Evolutionary conservation across 306 rosid species (phyloP).

Genomic region (Sindora glabra): DNA sequence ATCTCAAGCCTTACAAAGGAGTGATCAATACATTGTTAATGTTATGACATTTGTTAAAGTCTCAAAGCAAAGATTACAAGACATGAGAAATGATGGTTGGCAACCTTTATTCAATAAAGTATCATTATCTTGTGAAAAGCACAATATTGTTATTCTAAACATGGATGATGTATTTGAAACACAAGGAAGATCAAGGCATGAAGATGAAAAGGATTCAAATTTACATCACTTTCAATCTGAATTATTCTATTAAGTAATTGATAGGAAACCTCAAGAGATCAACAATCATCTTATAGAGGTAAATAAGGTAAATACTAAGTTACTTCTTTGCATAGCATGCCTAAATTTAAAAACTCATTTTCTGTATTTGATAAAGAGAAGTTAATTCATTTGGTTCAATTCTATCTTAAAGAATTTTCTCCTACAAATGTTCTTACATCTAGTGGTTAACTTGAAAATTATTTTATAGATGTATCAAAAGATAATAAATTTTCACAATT

Average conservation of each 20-base stretch:
- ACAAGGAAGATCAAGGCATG: background rate
- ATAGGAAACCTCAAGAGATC: conserved; percentile 4
- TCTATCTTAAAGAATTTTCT: no score
- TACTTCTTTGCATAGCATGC: conserved; percentile 2
- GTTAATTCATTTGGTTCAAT: background rate
- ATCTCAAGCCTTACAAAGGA: background rate
- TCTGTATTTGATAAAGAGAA: background rate
- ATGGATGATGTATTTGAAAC: background rate
- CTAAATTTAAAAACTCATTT: background rate
- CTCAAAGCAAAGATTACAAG: no score
- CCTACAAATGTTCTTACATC: no score
- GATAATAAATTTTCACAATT: no score
- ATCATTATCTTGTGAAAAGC: background rate
- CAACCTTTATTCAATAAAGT: background rate
- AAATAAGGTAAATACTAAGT: background rate
- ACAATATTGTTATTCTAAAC: background rate
- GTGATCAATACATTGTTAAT: background rate
- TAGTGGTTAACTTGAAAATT: no score
- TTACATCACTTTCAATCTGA: background rate
- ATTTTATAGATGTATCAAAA: no score
- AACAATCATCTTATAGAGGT: background rate
- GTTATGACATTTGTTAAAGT: no score
- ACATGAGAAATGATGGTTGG: no score
- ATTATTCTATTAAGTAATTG: background rate
- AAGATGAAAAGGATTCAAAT: background rate